Evolutionary conservation across 331 rosid species (phyloP), one percentile per base, ranked within the genome.

Genomic region (Cydonia oblonga): DNA sequence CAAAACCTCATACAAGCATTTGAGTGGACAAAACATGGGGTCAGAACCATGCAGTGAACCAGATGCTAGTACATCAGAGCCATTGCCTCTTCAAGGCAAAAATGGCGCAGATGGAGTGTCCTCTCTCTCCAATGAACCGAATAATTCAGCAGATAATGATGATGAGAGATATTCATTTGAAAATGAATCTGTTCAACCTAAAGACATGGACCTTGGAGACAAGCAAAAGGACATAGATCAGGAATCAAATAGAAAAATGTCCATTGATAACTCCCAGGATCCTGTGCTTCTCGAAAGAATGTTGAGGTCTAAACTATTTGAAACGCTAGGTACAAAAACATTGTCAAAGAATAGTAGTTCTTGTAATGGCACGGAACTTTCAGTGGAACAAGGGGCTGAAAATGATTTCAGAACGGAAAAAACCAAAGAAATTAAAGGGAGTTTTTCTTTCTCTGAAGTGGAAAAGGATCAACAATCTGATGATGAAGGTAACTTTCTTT

Each of bases 281-380:
- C 74, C 96, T 71, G 81, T 91, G 82, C 90, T 83, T 81, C 96
- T 93, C 38, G 98, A 93, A 86, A 93, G 88, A 80, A 78, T 81
- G 29, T 83, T 93, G 75, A 89, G 98, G 86, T 87, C 96, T 51
- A 81, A 90, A 75, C 85, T 93, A 64, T 84, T 89, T 91, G 95
- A 90, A 69, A 86, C 82, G 70, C 74, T 89, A 42, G 90, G 89
- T 60, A 70, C 84, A 71, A 88, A 84, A 77, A 71, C 76, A 28
- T 76, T 72, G 52, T 76, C 77, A 23, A 82, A 86, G 78, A 72
- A 72, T 44, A 52, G 71, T 71, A 70, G 71, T 78, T 66, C 84
- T 25, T 81, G 81, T 73, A 61, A 79, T 71, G 77, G 70, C 80
- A 71, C 68, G 30, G 87, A 79, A 66, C 72, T 83, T 69, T 59